These are phyloP conservation scores for Perilla frutescens DNA, from an alignment of 257 asterid genomes.

Conservation along the genomic window DNA sequence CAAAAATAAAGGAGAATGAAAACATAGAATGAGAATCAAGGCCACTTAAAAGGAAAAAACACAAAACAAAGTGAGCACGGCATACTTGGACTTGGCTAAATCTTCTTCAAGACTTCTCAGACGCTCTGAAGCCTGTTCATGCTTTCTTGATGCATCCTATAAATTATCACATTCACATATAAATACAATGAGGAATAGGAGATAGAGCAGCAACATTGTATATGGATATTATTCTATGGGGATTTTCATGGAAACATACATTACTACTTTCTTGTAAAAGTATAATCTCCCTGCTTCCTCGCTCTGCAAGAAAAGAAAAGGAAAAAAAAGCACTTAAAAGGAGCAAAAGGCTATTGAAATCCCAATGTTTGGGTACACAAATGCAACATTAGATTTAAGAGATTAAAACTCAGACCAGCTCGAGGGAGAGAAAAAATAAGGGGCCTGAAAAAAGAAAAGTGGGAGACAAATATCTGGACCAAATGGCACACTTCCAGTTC, in stretches of 20 bases:
- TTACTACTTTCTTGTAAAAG: constrained; percentile 50
- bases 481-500: neutral
- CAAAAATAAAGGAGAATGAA: constrained; percentile 6
- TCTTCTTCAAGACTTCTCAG: constrained; percentile 79
- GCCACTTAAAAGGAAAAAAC: neutral
- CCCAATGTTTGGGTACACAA: neutral
- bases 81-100: constrained; percentile 61
- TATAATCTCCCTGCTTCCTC: constrained; percentile 52
- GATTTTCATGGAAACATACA: constrained; percentile 46
- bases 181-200: neutral
- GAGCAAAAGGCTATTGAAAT: neutral
- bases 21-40: neutral
- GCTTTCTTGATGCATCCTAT: constrained; percentile 60
- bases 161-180: constrained; percentile 13
- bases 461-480: neutral
- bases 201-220: neutral
- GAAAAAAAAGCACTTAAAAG: neutral
- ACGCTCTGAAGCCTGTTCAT: constrained; percentile 58
- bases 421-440: too few relatives aligned
- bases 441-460: neutral
- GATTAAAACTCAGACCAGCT: too few relatives aligned
- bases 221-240: constrained; percentile 2
- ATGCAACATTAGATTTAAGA: too few relatives aligned
- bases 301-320: constrained; percentile 48
- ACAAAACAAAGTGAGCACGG: constrained; percentile 1